Evolutionary conservation across 257 asterid species (phyloP).

Genomic region (Nicotiana sylvestris): DNA sequence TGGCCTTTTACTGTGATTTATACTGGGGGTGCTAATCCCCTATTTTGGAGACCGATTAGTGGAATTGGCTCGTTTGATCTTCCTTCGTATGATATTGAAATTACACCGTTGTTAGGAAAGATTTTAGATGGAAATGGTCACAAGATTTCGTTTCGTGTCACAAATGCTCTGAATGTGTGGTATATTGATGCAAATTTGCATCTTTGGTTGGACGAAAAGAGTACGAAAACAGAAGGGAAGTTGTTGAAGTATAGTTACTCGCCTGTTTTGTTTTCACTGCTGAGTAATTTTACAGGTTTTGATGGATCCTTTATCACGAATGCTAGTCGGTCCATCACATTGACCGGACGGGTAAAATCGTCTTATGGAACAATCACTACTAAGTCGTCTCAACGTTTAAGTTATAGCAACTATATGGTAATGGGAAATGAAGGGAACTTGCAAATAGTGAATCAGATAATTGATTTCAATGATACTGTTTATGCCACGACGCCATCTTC

Average conservation of each 20-base stretch:
- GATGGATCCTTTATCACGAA: slow-evolving; percentile 50
- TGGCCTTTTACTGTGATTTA: slow-evolving; percentile 82
- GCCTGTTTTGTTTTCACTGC: slow-evolving; percentile 25
- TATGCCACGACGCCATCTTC: slow-evolving; percentile 20
- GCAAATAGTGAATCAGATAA: slow-evolving; percentile 59
- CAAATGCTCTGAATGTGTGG: slow-evolving; percentile 74
- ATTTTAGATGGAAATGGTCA: slow-evolving; percentile 60
- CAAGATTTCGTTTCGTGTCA: slow-evolving; percentile 42
- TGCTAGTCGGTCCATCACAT: slow-evolving; percentile 41
- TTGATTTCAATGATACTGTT: slow-evolving; percentile 37
- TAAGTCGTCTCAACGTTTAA: slow-evolving; percentile 35
- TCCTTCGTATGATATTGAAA: slow-evolving; percentile 67
- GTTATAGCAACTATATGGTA: slow-evolving; percentile 47
- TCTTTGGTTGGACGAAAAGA: slow-evolving; percentile 62
- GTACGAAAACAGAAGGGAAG: slow-evolving; percentile 45
- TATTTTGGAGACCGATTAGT: slow-evolving; percentile 74
- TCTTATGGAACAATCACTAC: slow-evolving; percentile 53
- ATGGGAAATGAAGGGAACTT: slow-evolving; percentile 56
- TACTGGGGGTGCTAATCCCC: slow-evolving; percentile 77
- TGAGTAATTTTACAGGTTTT: slow-evolving; percentile 44
- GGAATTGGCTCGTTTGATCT: slow-evolving; percentile 79
- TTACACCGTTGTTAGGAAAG: slow-evolving; percentile 55
- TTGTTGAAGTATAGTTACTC: slow-evolving; percentile 20
- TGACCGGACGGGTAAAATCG: slow-evolving; percentile 56
- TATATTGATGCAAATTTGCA: slow-evolving; percentile 79